These are phyloP conservation scores for Fulvia fulva DNA, from an alignment of 2,329 filamentous ascomycete species.

Conservation along the genomic window DNA sequence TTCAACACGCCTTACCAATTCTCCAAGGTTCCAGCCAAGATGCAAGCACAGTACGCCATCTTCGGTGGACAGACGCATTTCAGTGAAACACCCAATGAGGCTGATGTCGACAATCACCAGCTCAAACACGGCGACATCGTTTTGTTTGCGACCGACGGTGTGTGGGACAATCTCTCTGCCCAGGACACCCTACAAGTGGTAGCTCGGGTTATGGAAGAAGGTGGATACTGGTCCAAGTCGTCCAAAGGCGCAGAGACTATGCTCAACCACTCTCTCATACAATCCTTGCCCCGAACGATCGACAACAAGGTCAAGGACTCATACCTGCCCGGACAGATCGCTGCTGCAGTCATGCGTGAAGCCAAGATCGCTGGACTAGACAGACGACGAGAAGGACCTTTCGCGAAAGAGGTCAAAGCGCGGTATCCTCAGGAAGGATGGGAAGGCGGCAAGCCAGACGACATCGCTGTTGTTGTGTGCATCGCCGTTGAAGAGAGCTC, in stretches of 20 bases:
- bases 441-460: conserved; percentile 90
- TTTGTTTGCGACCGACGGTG: conserved; percentile 89
- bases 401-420: conserved; percentile 88
- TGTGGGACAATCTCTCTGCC: conserved; percentile 92
- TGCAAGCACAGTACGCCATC: conserved; percentile 72
- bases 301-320: conserved; percentile 34
- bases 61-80: conserved; percentile 71
- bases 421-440: conserved; percentile 82
- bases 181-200: conserved; percentile 82
- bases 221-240: conserved; percentile 33
- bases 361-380: conserved; percentile 84
- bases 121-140: conserved; percentile 89
- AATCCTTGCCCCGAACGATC: conserved; percentile 21
- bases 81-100: conserved; percentile 78
- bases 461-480: conserved; percentile 83
- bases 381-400: conserved; percentile 78
- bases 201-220: conserved; percentile 61
- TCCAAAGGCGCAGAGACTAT: conserved; percentile 30
- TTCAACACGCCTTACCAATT: conserved; percentile 98
- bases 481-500: conserved; percentile 66
- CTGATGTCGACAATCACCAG: conserved; percentile 70
- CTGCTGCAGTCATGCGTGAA: conserved; percentile 71
- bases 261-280: conserved; percentile 26
- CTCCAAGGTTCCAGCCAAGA: conserved; percentile 75
- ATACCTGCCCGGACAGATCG: conserved; percentile 73